These are phyloP conservation scores for Chaetomium strumarium DNA, from an alignment of 2,329 filamentous ascomycete species.

Conservation along the genomic window DNA sequence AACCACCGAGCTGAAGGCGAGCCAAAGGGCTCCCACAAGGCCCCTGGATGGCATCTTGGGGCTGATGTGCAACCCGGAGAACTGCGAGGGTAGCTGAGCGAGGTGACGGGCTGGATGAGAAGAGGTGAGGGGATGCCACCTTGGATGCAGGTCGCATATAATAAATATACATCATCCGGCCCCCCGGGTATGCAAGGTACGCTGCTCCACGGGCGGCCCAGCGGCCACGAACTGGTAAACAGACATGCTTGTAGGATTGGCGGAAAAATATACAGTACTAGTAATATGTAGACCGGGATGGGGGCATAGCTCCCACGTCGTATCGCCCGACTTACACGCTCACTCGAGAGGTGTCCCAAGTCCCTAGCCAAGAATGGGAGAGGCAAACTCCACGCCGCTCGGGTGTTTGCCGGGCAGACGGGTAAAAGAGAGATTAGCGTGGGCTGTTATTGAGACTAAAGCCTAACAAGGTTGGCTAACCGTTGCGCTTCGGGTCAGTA, in stretches of 20 bases:
- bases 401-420: conserved; percentile 13
- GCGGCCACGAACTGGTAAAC: conserved; percentile 10
- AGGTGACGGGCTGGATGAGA: not conserved
- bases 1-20: conserved; percentile 22
- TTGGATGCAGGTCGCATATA: conserved; percentile 11
- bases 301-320: conserved; percentile 10
- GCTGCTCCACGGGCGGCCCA: conserved; percentile 4
- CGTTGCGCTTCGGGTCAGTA: not conserved
- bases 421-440: conserved; percentile 16
- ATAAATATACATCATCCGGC: conserved; percentile 16
- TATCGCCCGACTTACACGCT: conserved; percentile 12
- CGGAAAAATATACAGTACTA: too few species aligned
- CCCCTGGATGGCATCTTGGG: conserved; percentile 21
- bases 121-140: not conserved
- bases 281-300: conserved; percentile 20
- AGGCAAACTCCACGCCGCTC: conserved; percentile 3
- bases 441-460: too few species aligned
- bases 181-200: conserved; percentile 23
- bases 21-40: conserved; percentile 22
- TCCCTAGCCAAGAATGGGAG: conserved; percentile 16
- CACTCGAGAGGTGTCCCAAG: conserved; percentile 1
- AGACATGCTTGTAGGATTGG: conserved; percentile 4
- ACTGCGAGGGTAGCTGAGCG: not conserved
- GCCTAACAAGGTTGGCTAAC: not conserved
- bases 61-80: not conserved